These are phyloP conservation scores for Gaultheria prostrata DNA, from an alignment of 148 eudicot species.

Conservation along the genomic window DNA sequence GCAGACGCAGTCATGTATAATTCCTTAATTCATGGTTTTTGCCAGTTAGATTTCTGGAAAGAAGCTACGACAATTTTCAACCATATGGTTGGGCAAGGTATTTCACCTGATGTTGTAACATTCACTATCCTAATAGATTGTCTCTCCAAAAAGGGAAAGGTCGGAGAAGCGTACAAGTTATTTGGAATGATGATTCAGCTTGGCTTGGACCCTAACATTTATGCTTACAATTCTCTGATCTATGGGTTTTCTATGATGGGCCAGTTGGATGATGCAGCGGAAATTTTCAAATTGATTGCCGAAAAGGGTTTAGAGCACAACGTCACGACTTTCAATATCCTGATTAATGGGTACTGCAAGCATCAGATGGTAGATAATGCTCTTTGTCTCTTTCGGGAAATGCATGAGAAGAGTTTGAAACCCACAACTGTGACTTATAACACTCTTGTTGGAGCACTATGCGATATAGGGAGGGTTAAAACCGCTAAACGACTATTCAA, in stretches of 20 bases:
- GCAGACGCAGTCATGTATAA: constrained; percentile 21
- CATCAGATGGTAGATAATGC: constrained; percentile 23
- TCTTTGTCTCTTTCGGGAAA: constrained; percentile 10
- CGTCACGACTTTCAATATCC: constrained; percentile 16
- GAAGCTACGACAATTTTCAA: constrained; percentile 17
- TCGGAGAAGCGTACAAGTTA: constrained; percentile 11
- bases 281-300: constrained; percentile 16
- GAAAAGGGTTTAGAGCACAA: constrained; percentile 12
- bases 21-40: constrained; percentile 26
- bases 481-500: constrained; percentile 21
- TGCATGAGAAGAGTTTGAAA: constrained; percentile 15
- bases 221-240: constrained; percentile 11
- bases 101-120: constrained; percentile 20
- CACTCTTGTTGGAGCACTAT: constrained; percentile 21
- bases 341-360: constrained; percentile 25
- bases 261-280: constrained; percentile 18
- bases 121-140: constrained; percentile 19
- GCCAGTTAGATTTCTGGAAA: constrained; percentile 10
- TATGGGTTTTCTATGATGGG: constrained; percentile 7
- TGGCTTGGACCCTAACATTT: constrained; percentile 9
- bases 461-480: constrained; percentile 19
- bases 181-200: constrained; percentile 11
- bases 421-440: constrained; percentile 20
- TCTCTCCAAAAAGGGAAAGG: constrained; percentile 16
- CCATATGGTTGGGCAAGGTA: constrained; percentile 13